Conservation (phyloP, 306 rosid species). For the Glycyrrhiza uralensis region DNA sequence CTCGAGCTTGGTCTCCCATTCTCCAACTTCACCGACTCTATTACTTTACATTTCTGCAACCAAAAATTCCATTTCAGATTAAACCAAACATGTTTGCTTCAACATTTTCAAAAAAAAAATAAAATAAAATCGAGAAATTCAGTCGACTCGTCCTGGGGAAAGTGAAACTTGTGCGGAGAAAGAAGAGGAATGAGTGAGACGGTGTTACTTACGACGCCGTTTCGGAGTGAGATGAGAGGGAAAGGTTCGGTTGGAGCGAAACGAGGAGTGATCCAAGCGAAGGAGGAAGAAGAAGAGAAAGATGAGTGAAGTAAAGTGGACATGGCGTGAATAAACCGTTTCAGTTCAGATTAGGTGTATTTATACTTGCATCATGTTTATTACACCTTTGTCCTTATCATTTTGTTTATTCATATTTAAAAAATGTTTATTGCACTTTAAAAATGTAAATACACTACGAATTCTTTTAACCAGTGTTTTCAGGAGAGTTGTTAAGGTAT, state of each 20-base stretch:
- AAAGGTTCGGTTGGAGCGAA: not conserved
- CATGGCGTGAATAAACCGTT: conserved; percentile 17
- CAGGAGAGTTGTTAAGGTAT: no score
- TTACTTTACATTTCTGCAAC: conserved; percentile 44
- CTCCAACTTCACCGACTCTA: conserved; percentile 46
- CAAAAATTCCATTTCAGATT: not conserved
- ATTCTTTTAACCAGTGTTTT: no score
- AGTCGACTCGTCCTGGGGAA: not conserved
- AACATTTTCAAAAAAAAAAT: not conserved
- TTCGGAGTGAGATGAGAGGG: conserved; percentile 10
- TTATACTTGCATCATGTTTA: not conserved
- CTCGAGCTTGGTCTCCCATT: conserved; percentile 51
- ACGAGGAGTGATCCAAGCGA: not conserved
- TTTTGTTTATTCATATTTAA: no score
- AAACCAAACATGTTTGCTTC: not conserved
- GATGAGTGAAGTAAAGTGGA: conserved; percentile 33
- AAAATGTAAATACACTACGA: no score
- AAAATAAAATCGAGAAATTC: no score
- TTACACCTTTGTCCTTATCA: not conserved
- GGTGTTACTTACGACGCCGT: conserved; percentile 36
- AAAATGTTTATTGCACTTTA: no score
- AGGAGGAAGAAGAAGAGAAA: not conserved
- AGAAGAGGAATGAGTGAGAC: not conserved
- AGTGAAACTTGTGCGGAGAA: not conserved
- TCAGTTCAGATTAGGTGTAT: not conserved